Percentiles rank a stretch among this genome's conserved stretches.
Conservation (phyloP, 805 yeast species). For the Wickerhamiella domercqiae region DNA sequence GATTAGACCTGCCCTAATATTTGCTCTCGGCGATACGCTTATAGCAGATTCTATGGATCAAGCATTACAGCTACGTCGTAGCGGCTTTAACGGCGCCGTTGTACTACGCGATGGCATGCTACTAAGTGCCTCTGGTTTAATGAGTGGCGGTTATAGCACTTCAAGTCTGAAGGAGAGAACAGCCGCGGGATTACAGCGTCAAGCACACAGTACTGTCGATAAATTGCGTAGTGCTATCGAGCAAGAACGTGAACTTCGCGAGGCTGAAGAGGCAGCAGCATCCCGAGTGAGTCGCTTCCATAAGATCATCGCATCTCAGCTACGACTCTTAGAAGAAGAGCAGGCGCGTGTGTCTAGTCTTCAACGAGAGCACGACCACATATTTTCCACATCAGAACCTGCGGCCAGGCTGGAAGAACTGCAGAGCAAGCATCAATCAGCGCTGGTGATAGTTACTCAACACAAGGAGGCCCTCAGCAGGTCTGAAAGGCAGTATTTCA, state of each 20-base stretch:
- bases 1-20: constrained; percentile 63
- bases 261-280: constrained; percentile 11
- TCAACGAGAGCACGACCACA: constrained; percentile 6
- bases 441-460: not conserved
- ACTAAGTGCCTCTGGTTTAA: constrained; percentile 70
- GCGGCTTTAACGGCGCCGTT: constrained; percentile 42
- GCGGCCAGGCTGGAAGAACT: not conserved
- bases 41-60: constrained; percentile 55
- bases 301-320: not conserved
- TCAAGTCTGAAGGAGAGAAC: constrained; percentile 8
- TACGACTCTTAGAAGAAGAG: not conserved
- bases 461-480: not conserved
- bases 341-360: not conserved
- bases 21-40: constrained; percentile 63
- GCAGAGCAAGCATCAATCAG: not conserved
- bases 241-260: constrained; percentile 28
- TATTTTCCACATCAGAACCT: not conserved
- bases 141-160: constrained; percentile 57
- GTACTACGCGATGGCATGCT: constrained; percentile 76
- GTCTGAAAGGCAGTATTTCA: not conserved
- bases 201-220: constrained; percentile 6
- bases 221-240: constrained; percentile 21
- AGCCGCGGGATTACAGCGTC: constrained; percentile 11
- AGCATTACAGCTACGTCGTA: constrained; percentile 67
- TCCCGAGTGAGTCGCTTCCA: not conserved